Conservation (phyloP, 106 monocot genomes). For the Cymbidium sinense region DNA sequence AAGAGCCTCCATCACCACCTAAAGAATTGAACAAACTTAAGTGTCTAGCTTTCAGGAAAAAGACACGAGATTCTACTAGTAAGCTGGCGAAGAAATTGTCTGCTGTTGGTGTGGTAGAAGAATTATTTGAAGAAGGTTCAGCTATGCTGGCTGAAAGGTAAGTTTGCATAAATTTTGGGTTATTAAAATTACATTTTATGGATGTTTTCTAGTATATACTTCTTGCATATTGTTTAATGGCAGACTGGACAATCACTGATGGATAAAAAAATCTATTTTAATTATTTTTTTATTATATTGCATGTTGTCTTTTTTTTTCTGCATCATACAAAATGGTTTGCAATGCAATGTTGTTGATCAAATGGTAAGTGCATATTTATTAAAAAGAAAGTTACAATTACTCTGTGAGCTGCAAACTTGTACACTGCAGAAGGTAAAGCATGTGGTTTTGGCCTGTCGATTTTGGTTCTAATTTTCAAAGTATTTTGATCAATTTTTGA, state of each 20-base stretch:
- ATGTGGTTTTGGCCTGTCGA: not conserved
- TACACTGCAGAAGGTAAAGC: not conserved
- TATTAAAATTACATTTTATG: not conserved
- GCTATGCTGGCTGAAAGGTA: conserved; percentile 97
- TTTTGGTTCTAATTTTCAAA: not conserved
- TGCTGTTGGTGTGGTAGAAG: conserved; percentile 76
- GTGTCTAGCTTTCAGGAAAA: conserved; percentile 61
- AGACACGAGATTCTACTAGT: conserved; percentile 37
- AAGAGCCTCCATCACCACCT: conserved; percentile 49
- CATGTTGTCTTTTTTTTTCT: not conserved
- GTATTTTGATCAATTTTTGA: not conserved
- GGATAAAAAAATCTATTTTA: not conserved
- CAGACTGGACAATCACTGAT: not conserved
- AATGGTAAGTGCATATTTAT: not conserved
- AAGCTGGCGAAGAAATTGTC: conserved; percentile 66
- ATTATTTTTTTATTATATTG: not conserved
- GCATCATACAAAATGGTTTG: not conserved
- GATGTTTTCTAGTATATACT: not conserved
- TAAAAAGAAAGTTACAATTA: not conserved
- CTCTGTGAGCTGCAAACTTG: not conserved
- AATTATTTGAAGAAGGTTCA: conserved; percentile 99
- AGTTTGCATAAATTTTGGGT: not conserved
- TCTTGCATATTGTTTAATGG: not conserved
- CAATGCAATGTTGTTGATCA: not conserved
- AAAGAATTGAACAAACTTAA: conserved; percentile 71